Evolutionary conservation across 2,329 filamentous ascomycete genomes (phyloP), one percentile per base, ranked within the genome.

Genomic region (Lachnellula hyalina): DNA sequence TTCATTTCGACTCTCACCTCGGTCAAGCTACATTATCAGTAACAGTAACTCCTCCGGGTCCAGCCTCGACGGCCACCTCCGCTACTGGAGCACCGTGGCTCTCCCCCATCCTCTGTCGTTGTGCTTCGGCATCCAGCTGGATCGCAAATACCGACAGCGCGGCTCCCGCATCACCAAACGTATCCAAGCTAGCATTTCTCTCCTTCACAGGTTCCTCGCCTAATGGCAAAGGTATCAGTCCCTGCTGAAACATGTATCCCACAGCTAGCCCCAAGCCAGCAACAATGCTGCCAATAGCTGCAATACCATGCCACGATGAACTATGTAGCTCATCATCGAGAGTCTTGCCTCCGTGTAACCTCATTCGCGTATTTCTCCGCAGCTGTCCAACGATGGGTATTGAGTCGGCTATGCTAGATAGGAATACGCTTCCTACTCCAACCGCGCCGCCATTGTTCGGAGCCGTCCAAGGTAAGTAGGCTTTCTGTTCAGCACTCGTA

Each of bases 201-300:
- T 54, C 53, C 12, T 55, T 54, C 45, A 59, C 53, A 19, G 55
- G 51, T 50, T 61, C 48, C 9, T 54, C 51, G 11, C 55, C 49
- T 36, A 42, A 46, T 12, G 54, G 58, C 12, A 60, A 53, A n/a
- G 58, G 59, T 14, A 71, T 61, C 2, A 69, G 53, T 17, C 67
- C 71, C 51, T 68, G 59, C 51, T 70, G 67, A 35, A 68, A 61
- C 47, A 64, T 66, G 59, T 63, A 71, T 21, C 66, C 68, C 17
- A 68, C 54, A 32, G 68, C 59, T n/a, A 67, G 44, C 2, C 63
- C 66, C 1, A 68, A 55, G 19, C 64, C 62, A 35, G 65, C 66
- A 38, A 68, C 57, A 6, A 69, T 45, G 12, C 64, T 61, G 2
- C 65, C 61, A 44, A 67, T 45, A 12, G 61, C 51, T 2, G 59